A percentile compares a stretch with the other conserved stretches of the same genome.
Conservation (phyloP, 176 grass and related monocot species). For the Ananas comosus region DNA sequence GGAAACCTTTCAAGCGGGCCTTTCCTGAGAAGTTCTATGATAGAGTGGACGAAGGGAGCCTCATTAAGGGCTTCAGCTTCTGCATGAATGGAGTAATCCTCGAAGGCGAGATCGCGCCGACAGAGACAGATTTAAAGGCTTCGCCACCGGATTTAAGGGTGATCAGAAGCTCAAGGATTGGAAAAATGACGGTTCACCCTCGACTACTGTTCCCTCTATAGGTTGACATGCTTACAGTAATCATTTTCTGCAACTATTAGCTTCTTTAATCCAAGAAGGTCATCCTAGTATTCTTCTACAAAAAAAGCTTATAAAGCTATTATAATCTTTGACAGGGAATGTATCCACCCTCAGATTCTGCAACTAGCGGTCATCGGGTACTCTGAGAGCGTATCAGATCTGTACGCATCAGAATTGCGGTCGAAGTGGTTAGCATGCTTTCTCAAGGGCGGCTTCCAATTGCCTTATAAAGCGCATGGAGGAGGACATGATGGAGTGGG, state of each 20-base stretch:
- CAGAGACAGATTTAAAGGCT: slow-evolving; percentile 44
- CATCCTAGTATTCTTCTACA: too few relatives aligned
- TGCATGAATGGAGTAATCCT: slow-evolving; percentile 42
- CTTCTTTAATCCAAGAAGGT: too few relatives aligned
- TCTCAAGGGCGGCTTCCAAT: background rate
- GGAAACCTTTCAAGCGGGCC: too few relatives aligned
- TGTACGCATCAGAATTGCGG: background rate
- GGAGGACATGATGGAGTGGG: background rate
- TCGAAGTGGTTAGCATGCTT: background rate
- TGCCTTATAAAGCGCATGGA: background rate
- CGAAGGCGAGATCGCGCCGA: slow-evolving; percentile 21
- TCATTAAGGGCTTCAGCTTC: slow-evolving; percentile 42
- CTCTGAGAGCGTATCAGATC: background rate
- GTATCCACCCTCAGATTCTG: slow-evolving; percentile 11
- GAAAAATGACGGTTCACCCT: slow-evolving; percentile 9
- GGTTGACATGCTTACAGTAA: slow-evolving; percentile 3
- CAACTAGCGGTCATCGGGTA: slow-evolving; percentile 3
- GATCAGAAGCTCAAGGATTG: slow-evolving; percentile 40
- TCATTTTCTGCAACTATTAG: background rate
- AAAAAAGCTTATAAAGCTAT: background rate
- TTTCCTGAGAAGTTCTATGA: slow-evolving; percentile 41
- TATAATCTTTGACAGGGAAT: slow-evolving; percentile 7
- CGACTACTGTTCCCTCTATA: slow-evolving; percentile 42
- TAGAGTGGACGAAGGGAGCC: slow-evolving; percentile 50
- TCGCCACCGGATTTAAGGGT: slow-evolving; percentile 40